Conservation (phyloP, 2,329 filamentous ascomycete species). For the Ceratocystiopsis minuta region DNA sequence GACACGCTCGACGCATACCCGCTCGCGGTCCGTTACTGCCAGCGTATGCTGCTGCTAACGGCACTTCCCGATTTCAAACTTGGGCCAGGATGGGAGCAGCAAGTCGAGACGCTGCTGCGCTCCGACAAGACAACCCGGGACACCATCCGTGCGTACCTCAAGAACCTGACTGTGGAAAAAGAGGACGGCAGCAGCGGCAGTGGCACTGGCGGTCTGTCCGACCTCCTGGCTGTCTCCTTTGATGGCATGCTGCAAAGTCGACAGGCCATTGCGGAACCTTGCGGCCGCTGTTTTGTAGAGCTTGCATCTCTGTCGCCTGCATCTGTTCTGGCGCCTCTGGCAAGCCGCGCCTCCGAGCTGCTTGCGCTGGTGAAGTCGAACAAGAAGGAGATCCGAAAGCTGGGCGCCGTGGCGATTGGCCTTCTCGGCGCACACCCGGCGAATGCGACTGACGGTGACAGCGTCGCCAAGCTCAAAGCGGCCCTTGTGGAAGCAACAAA, state of each 20-base stretch:
- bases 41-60: conserved; percentile 31
- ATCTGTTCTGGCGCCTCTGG: conserved; percentile 28
- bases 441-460: conserved; percentile 20
- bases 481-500: conserved; percentile 27
- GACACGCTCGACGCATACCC: conserved; percentile 39
- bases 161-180: conserved; percentile 2
- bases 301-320: conserved; percentile 23
- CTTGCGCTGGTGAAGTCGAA: conserved; percentile 50
- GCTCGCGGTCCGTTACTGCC: conserved; percentile 51
- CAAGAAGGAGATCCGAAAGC: conserved; percentile 45
- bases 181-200: conserved; percentile 6
- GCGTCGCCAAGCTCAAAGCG: conserved; percentile 24
- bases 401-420: conserved; percentile 55
- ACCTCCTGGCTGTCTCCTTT: conserved; percentile 36
- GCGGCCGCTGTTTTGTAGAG: conserved; percentile 34
- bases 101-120: conserved; percentile 53
- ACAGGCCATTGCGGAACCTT: conserved; percentile 25
- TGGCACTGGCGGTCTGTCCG: conserved; percentile 13
- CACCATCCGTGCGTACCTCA: conserved; percentile 37
- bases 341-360: conserved; percentile 31
- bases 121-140: conserved; percentile 49
- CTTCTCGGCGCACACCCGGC: conserved; percentile 53
- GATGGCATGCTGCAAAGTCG: conserved; percentile 33
- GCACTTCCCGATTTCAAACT: conserved; percentile 33
- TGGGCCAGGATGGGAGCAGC: conserved; percentile 70